Conservation (phyloP, 257 asterid genomes). For the Parsonsia alboflavescens region DNA sequence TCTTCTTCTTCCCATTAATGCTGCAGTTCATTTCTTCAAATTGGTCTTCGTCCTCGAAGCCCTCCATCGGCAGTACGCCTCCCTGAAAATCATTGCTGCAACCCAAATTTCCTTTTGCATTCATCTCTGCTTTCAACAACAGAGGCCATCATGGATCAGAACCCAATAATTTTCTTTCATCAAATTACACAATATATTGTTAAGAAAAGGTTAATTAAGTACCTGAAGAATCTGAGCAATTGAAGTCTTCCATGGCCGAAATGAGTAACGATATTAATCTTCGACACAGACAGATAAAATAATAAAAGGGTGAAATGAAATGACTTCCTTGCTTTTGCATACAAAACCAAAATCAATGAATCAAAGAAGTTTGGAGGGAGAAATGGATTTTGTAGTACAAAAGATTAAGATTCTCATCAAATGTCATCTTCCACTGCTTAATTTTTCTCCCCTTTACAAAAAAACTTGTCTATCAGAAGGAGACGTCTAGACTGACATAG, state of each 20-base stretch:
- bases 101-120: constrained; percentile 10
- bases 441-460: background rate
- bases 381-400: background rate
- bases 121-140: constrained; percentile 20
- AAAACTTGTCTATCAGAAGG: background rate
- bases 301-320: background rate
- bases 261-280: background rate
- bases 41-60: constrained; percentile 34
- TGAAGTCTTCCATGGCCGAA: constrained; percentile 30
- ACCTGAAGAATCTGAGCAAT: constrained; percentile 36
- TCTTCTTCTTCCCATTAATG: constrained; percentile 34
- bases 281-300: background rate
- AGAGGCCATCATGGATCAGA: background rate
- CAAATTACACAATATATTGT: background rate
- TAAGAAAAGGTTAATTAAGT: background rate
- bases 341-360: background rate
- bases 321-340: background rate
- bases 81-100: constrained; percentile 30
- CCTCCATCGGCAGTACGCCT: constrained; percentile 26
- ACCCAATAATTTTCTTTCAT: background rate
- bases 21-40: constrained; percentile 28
- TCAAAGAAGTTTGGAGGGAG: background rate
- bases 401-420: background rate
- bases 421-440: background rate
- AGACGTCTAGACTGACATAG: constrained; percentile 12